These are phyloP conservation scores for Saturnispora gosingensis DNA, from an alignment of 805 yeast species.

Conservation along the genomic window DNA sequence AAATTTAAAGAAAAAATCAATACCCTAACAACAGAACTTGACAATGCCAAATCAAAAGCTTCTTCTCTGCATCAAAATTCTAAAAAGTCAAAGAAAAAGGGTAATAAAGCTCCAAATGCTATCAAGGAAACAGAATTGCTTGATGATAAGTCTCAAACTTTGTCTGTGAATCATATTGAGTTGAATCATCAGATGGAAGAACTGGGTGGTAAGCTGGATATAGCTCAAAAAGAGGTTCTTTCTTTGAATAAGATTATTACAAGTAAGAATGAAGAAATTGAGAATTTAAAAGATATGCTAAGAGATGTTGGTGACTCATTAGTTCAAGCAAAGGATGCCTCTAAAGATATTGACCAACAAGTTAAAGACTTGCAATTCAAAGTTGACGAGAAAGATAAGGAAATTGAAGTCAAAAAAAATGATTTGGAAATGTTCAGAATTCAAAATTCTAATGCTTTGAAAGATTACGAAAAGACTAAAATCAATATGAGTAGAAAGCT, in stretches of 20 bases:
- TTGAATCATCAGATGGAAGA: conserved; percentile 20
- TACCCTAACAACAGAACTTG: conserved; percentile 15
- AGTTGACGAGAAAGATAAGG: conserved; percentile 3
- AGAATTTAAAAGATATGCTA: conserved; percentile 64
- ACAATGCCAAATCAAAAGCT: not conserved
- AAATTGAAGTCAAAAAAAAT: conserved; percentile 7
- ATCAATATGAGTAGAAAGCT: conserved; percentile 20
- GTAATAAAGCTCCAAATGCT: conserved; percentile 10
- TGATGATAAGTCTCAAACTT: not conserved
- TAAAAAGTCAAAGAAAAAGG: conserved; percentile 16
- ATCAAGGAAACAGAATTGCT: conserved; percentile 5
- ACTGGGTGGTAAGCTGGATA: conserved; percentile 8
- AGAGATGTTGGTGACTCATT: conserved; percentile 70
- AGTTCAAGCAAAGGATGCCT: conserved; percentile 55
- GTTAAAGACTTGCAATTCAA: conserved; percentile 1
- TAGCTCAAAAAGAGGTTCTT: conserved; percentile 7
- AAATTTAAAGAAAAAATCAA: conserved; percentile 22
- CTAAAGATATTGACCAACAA: conserved; percentile 31
- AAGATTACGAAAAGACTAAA: conserved; percentile 27
- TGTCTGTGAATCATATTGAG: conserved; percentile 15
- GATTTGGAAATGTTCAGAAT: conserved; percentile 27
- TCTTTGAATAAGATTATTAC: conserved; percentile 27
- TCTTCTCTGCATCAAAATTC: not conserved
- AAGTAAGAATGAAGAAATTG: conserved; percentile 52
- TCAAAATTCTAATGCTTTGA: conserved; percentile 30